A percentile compares a stretch with the other conserved stretches of the same genome.
phyloP scores from a whole-genome alignment of 2,329 filamentous ascomycete species.

The Sclerotinia nivalis region DNA sequence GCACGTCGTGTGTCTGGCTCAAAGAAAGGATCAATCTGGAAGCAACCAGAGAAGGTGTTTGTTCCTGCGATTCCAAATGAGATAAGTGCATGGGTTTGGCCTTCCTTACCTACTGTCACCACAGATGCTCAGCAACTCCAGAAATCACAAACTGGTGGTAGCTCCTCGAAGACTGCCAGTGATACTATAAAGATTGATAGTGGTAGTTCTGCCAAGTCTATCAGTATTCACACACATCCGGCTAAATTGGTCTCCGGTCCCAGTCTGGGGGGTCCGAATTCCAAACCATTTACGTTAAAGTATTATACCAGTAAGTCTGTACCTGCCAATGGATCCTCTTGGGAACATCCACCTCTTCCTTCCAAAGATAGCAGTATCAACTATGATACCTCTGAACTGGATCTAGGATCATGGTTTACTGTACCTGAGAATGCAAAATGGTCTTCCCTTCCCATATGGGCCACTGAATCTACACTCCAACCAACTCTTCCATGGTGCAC shows the following conservation, averaged over 20 bases:
- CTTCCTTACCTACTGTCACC: not conserved
- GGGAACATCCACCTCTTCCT: slow-evolving; percentile 4
- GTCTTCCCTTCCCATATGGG: not conserved
- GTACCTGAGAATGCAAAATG: slow-evolving; percentile 15
- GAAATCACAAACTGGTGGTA: not conserved
- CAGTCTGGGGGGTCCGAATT: no score
- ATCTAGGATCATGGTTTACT: not conserved
- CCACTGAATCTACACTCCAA: not conserved
- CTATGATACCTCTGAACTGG: not conserved
- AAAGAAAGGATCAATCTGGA: slow-evolving; percentile 10
- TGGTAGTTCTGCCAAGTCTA: no score
- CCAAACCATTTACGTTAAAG: not conserved
- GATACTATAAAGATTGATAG: not conserved
- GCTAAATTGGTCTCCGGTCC: not conserved
- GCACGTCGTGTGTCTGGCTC: not conserved
- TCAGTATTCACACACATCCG: no score
- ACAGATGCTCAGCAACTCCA: not conserved
- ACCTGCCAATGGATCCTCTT: not conserved
- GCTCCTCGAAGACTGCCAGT: not conserved
- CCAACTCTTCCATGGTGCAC: slow-evolving; percentile 2
- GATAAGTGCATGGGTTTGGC: not conserved
- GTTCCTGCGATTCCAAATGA: not conserved
- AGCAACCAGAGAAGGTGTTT: not conserved
- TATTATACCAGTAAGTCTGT: not conserved
- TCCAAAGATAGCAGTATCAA: not conserved